phyloP scores from a whole-genome alignment of 306 rosid species.

The Castanea mollissima region DNA sequence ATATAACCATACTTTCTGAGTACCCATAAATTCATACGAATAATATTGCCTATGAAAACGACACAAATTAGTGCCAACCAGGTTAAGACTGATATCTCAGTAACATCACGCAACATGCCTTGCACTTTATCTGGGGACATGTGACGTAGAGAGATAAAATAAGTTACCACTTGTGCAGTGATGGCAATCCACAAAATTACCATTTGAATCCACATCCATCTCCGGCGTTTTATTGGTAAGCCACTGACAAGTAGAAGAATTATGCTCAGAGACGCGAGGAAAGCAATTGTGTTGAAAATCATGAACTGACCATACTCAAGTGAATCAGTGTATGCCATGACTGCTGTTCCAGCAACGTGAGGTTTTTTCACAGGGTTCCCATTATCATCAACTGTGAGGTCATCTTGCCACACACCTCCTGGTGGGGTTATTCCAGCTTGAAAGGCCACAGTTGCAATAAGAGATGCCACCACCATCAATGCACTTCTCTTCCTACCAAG shows the following conservation, averaged over 20 bases:
- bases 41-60: slow-evolving; percentile 16
- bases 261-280: slow-evolving; percentile 28
- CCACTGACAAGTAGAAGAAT: slow-evolving; percentile 34
- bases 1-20: slow-evolving; percentile 27
- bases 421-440: slow-evolving; percentile 28
- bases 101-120: slow-evolving; percentile 5
- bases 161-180: slow-evolving; percentile 16
- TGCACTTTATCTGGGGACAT: slow-evolving; percentile 9
- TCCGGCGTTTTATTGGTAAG: slow-evolving; percentile 16
- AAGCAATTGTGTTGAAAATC: slow-evolving; percentile 24
- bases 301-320: slow-evolving; percentile 6
- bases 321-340: slow-evolving; percentile 18
- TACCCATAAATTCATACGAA: slow-evolving; percentile 8
- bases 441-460: slow-evolving; percentile 33
- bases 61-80: slow-evolving; percentile 24
- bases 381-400: slow-evolving; percentile 9
- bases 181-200: slow-evolving; percentile 38
- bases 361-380: slow-evolving; percentile 10
- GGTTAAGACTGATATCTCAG: slow-evolving; percentile 23
- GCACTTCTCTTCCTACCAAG: slow-evolving; percentile 29
- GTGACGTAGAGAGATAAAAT: slow-evolving; percentile 12
- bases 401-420: slow-evolving; percentile 36
- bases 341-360: slow-evolving; percentile 28
- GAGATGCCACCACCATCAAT: slow-evolving; percentile 36
- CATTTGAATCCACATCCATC: slow-evolving; percentile 38